phyloP scores from a whole-genome alignment of 352 stramenopile species.

The Plasmopara viticola region DNA sequence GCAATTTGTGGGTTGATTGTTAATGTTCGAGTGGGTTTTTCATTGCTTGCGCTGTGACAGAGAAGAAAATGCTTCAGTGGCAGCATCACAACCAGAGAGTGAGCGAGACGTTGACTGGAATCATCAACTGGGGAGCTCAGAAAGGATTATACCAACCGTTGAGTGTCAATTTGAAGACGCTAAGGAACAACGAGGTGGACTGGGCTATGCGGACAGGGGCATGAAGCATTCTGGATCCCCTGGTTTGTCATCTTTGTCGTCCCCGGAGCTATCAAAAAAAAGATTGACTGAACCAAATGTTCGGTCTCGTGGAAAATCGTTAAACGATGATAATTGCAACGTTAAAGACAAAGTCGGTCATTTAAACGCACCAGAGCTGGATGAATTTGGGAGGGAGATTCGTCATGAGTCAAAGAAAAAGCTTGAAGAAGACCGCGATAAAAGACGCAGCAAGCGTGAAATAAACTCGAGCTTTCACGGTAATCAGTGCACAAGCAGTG shows the following conservation, averaged over 20 bases:
- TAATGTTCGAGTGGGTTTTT: conserved; percentile 9
- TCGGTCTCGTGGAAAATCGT: not conserved
- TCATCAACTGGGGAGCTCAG: conserved; percentile 1
- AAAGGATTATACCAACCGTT: not conserved
- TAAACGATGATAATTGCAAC: too few relatives aligned
- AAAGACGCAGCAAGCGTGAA: conserved; percentile 2
- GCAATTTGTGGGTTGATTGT: conserved; percentile 9
- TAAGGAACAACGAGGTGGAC: conserved; percentile 16
- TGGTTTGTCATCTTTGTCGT: conserved; percentile 1
- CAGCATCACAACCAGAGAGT: conserved; percentile 20
- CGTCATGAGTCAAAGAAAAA: conserved; percentile 15
- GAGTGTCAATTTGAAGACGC: conserved; percentile 62
- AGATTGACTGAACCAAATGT: conserved; percentile 2
- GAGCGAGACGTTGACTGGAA: conserved; percentile 24
- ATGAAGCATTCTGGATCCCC: conserved; percentile 19
- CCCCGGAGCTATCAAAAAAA: not conserved
- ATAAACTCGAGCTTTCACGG: conserved; percentile 4
- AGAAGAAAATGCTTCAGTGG: conserved; percentile 42
- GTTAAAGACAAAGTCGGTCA: too few relatives aligned
- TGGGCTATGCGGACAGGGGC: conserved; percentile 27
- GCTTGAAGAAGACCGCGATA: conserved; percentile 6
- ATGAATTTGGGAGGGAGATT: conserved; percentile 31
- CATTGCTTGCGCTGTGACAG: conserved; percentile 24
- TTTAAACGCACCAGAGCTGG: conserved; percentile 10
- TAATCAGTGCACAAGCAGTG: not conserved